Evolutionary conservation across 2,329 filamentous ascomycete genomes (phyloP).

Genomic region (Dothideomycetes sp.): DNA sequence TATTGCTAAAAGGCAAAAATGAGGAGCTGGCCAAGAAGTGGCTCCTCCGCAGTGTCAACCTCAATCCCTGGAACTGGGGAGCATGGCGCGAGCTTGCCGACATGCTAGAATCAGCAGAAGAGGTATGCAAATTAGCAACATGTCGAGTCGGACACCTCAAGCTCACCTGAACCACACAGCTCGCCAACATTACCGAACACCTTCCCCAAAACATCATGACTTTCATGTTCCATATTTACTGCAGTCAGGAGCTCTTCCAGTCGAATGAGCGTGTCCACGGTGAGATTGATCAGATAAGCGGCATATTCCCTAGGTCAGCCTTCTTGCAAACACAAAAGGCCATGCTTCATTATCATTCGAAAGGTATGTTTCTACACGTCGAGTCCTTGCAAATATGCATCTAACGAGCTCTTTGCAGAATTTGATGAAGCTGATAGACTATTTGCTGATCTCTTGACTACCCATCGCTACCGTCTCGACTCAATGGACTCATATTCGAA

Average conservation of each 20-base stretch:
- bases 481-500: conserved; percentile 94
- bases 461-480: conserved; percentile 63
- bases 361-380: conserved; percentile 29
- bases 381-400: not conserved
- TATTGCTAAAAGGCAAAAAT: conserved; percentile 83
- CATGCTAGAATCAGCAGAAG: conserved; percentile 67
- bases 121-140: conserved; percentile 27
- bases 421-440: conserved; percentile 53
- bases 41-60: conserved; percentile 77
- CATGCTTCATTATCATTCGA: conserved; percentile 79
- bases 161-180: conserved; percentile 18
- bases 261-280: conserved; percentile 64
- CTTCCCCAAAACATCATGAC: conserved; percentile 86
- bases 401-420: conserved; percentile 26
- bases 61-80: conserved; percentile 93
- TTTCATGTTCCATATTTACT: conserved; percentile 86
- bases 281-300: conserved; percentile 64
- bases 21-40: conserved; percentile 74
- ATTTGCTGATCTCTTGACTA: conserved; percentile 59
- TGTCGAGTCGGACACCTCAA: not conserved
- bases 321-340: conserved; percentile 88
- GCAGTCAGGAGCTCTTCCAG: conserved; percentile 85
- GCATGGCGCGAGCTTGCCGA: conserved; percentile 89
- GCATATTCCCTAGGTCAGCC: conserved; percentile 76
- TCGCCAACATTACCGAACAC: conserved; percentile 42